Evolutionary conservation across 2,329 filamentous ascomycete species (phyloP), one percentile per base, ranked within the genome.

Genomic region (Teratosphaeria epicoccoides): DNA sequence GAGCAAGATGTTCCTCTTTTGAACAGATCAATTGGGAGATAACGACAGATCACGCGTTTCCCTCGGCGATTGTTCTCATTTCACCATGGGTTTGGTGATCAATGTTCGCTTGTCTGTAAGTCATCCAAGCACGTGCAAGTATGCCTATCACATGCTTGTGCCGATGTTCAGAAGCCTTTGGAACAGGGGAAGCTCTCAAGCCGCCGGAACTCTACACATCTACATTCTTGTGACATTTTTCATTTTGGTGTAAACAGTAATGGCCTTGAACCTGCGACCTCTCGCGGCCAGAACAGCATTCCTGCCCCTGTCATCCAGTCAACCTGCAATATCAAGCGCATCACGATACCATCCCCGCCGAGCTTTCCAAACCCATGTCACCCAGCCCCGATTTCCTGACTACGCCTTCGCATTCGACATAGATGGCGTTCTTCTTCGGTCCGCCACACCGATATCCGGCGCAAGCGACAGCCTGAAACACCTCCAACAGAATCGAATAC

Each of bases 401-500:
- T 78, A 77, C 61, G 77, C 74, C 23, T 80, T 80, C 62, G 77
- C 76, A 20, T 79, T 80, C 56, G 77, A 80, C 68, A 95, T 98
- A 66, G 93, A 98, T 68, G 93, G 93, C 51, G 93, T 98, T n/a
- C 80, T 98, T 20, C 78, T 97, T 26, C 88, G 90, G 63, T 85
- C 86, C 54, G 81, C 85, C 3, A 80, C 83, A 56, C 83, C 87
- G 2, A 83, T 97, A 46, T 85, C 88, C 1, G 85, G 87, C 26
- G 91, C 93, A 1, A 75, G 81, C 1, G 77, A 87, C 63, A 79
- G 89, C 12, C 78, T 98, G 20, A 73, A 75, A 25, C 84, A 82
- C 62, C 82, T 97, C 20, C 82, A 89, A 60, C 71, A 77, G 46
- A 78, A 89, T 63, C 76, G 80, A 46, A 88, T 96, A 45, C 90